Evolutionary conservation across 352 stramenopile species (phyloP), one percentile per base, ranked within the genome.

Genomic region (Globisporangium ultimum): DNA sequence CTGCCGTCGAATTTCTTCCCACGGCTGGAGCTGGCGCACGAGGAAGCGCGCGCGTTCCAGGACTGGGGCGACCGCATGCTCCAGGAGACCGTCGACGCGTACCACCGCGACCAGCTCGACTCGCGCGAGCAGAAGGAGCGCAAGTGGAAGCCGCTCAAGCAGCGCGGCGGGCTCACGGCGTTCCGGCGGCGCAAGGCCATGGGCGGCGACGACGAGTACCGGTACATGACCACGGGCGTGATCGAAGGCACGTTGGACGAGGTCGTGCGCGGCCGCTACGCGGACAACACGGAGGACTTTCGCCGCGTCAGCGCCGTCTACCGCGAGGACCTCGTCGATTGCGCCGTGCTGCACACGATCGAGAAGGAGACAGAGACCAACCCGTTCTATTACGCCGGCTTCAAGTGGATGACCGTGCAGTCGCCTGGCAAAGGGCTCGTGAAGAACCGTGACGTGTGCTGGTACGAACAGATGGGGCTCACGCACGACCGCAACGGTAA

Each of bases 321-420:
- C 64, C 78, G 82, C 17, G 76, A 89, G 18, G 82, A 91, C 65
- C 73, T 89, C 43, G 78, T 91, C 22, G 82, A 91, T 65, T 91
- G 79, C 68, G 75, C 81, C 21, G 74, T 91, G 36, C 64, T 91
- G 13, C 78, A 84, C 54, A 75, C 83, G 34, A 79, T 91, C 51
- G 74, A 84, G 54, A 66, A 61, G 17, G 70, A 76, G 55, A 81
- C 74, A 20, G 50, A 60, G 0, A 54, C 68, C 12, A 70, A 86
- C 11, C 82, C 82, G 2, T 91, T 87, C 60, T 89, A 83, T 60
- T 86, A 83, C 55, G 80, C 79, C 9, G 84, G 82, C 38, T 90
- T 91, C 71, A 91, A 91, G 67, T 91, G 82, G 82, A 89, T 88
- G 78, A 89, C 78, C 8, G 80, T 89, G 52, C 68, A 81, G 54